Percentiles rank a stretch among this genome's conserved stretches.
phyloP scores from a whole-genome alignment of 2,329 filamentous ascomycete species.

The Fonsecaea multimorphosa region DNA sequence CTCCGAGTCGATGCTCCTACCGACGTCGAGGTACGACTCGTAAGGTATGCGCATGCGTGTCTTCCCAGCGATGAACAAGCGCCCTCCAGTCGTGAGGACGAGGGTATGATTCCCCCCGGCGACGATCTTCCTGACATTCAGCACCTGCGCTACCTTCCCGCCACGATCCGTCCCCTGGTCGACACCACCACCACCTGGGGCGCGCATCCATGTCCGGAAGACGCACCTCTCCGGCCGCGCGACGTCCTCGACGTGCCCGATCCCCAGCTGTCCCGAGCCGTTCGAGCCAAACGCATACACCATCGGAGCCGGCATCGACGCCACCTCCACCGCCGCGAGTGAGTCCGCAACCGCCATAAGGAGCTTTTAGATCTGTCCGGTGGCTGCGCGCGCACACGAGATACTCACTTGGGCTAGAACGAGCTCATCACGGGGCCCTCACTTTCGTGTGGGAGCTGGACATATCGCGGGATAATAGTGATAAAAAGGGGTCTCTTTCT shows the following conservation, averaged over 20 bases:
- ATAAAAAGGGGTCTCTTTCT: too few relatives aligned
- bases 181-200: too few relatives aligned
- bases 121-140: conserved; percentile 46
- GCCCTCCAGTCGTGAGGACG: conserved; percentile 65
- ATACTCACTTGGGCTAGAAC: too few relatives aligned
- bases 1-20: neutral
- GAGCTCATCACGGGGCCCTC: too few relatives aligned
- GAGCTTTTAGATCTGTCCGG: too few relatives aligned
- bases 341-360: too few relatives aligned
- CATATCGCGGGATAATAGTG: too few relatives aligned
- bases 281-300: conserved; percentile 78
- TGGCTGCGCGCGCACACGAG: too few relatives aligned
- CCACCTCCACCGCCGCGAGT: neutral
- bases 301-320: neutral
- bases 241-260: conserved; percentile 74
- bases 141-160: conserved; percentile 1
- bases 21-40: neutral
- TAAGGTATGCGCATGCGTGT: conserved; percentile 51
- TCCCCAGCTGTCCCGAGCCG: conserved; percentile 74
- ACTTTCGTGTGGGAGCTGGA: too few relatives aligned
- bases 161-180: too few relatives aligned
- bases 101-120: conserved; percentile 90
- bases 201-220: too few relatives aligned
- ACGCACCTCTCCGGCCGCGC: conserved; percentile 67
- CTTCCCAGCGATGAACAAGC: conserved; percentile 69